Percentiles rank a stretch among this genome's conserved stretches.
These are phyloP conservation scores for Podospora pseudopauciseta DNA, from an alignment of 495 filamentous ascomycete genomes.

Conservation along the genomic window DNA sequence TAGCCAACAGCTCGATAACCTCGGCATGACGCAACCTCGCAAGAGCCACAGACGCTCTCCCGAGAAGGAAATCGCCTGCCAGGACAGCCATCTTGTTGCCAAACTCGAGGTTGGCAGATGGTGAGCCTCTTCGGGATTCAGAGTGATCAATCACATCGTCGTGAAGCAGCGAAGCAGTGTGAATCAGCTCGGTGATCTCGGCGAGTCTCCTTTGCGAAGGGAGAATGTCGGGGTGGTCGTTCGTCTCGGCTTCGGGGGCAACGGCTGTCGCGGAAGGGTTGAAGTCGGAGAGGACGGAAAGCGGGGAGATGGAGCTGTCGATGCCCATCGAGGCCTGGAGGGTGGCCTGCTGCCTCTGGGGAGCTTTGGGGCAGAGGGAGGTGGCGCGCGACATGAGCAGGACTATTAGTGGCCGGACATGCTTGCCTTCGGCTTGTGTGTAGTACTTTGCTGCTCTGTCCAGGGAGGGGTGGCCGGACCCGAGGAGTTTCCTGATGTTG, in stretches of 20 bases:
- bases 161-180: slow-evolving; percentile 92
- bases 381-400: slow-evolving; percentile 95
- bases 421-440: slow-evolving; percentile 93
- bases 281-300: slow-evolving; percentile 69
- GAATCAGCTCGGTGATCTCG: slow-evolving; percentile 95
- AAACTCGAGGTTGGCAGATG: slow-evolving; percentile 87
- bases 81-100: slow-evolving; percentile 99
- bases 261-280: slow-evolving; percentile 65
- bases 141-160: slow-evolving; percentile 98
- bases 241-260: slow-evolving; percentile 47
- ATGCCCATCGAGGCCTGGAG: slow-evolving; percentile 48
- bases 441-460: slow-evolving; percentile 98
- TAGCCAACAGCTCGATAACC: slow-evolving; percentile 89
- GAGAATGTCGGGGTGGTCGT: slow-evolving; percentile 67
- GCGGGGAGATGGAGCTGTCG: slow-evolving; percentile 72
- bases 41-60: slow-evolving; percentile 87
- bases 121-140: slow-evolving; percentile 70
- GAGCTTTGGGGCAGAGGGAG: slow-evolving; percentile 66
- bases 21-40: slow-evolving; percentile 88
- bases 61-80: slow-evolving; percentile 90
- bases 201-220: slow-evolving; percentile 90
- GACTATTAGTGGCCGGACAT: slow-evolving; percentile 89
- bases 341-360: slow-evolving; percentile 37
- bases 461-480: slow-evolving; percentile 87
- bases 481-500: slow-evolving; percentile 82